Evolutionary conservation across 2,329 filamentous ascomycete species (phyloP).

Genomic region (Cladosporium phlei): DNA sequence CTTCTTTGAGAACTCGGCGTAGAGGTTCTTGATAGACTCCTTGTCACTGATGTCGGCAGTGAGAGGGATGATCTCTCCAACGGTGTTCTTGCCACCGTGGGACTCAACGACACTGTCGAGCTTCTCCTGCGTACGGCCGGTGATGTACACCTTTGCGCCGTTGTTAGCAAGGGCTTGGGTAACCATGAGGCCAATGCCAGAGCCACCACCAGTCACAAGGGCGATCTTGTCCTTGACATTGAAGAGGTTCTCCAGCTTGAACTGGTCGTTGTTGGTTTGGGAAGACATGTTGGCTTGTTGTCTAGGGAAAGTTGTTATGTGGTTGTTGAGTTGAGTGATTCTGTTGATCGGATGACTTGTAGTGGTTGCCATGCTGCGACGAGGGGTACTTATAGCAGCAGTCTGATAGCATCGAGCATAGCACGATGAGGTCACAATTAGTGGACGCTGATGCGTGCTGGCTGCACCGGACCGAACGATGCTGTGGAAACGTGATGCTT

Average conservation of each 20-base stretch:
- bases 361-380: neutral
- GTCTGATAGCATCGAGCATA: neutral
- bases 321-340: slow-evolving; percentile 9
- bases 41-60: slow-evolving; percentile 43
- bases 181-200: slow-evolving; percentile 46
- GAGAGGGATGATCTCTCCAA: slow-evolving; percentile 44
- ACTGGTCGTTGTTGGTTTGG: slow-evolving; percentile 32
- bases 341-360: slow-evolving; percentile 3
- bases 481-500: slow-evolving; percentile 3
- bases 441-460: slow-evolving; percentile 3
- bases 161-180: slow-evolving; percentile 28
- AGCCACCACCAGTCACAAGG: slow-evolving; percentile 41
- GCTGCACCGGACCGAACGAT: neutral
- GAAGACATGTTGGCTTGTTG: slow-evolving; percentile 25
- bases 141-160: slow-evolving; percentile 45
- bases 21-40: slow-evolving; percentile 38
- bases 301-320: slow-evolving; percentile 14
- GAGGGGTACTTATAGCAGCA: slow-evolving; percentile 7
- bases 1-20: slow-evolving; percentile 40
- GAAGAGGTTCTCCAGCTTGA: slow-evolving; percentile 33
- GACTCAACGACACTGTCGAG: slow-evolving; percentile 43
- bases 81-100: slow-evolving; percentile 41
- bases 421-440: slow-evolving; percentile 10
- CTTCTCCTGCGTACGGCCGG: slow-evolving; percentile 45
- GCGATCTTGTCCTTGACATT: slow-evolving; percentile 39